Evolutionary conservation across 2,329 filamentous ascomycete species (phyloP).

Genomic region (Lachnellula hyalina): DNA sequence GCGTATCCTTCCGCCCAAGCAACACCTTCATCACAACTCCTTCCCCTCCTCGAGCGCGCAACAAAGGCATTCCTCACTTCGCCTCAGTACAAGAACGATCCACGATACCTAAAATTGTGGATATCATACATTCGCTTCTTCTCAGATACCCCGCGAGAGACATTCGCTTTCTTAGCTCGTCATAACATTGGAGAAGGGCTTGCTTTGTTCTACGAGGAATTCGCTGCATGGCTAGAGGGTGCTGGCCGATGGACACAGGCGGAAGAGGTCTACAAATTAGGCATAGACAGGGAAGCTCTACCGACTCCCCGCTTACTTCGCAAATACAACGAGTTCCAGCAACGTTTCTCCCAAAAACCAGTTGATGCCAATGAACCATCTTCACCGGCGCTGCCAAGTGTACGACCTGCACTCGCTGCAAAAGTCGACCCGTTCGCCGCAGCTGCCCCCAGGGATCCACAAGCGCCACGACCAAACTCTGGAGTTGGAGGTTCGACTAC

Average conservation of each 20-base stretch:
- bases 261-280: slow-evolving; percentile 87
- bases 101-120: slow-evolving; percentile 90
- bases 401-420: slow-evolving; percentile 76
- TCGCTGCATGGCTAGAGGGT: slow-evolving; percentile 85
- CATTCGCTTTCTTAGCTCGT: slow-evolving; percentile 83
- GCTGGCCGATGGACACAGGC: slow-evolving; percentile 83
- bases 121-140: slow-evolving; percentile 90
- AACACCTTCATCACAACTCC: slow-evolving; percentile 83
- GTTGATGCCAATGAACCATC: slow-evolving; percentile 62
- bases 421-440: slow-evolving; percentile 79
- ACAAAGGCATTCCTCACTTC: slow-evolving; percentile 86
- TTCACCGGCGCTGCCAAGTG: slow-evolving; percentile 79
- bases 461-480: slow-evolving; percentile 51
- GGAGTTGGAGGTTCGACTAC: slow-evolving; percentile 44
- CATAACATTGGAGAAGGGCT: slow-evolving; percentile 82
- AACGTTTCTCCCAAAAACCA: slow-evolving; percentile 64
- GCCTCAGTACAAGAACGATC: slow-evolving; percentile 88
- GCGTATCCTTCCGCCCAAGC: slow-evolving; percentile 92
- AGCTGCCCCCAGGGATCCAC: slow-evolving; percentile 54
- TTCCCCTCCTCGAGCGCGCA: slow-evolving; percentile 83
- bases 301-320: slow-evolving; percentile 75
- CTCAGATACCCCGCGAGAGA: slow-evolving; percentile 86
- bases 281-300: slow-evolving; percentile 81
- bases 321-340: slow-evolving; percentile 90
- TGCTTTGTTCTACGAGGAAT: slow-evolving; percentile 95